Evolutionary conservation across 139 green algal species (phyloP).

Genomic region (Chloropicon primus): DNA sequence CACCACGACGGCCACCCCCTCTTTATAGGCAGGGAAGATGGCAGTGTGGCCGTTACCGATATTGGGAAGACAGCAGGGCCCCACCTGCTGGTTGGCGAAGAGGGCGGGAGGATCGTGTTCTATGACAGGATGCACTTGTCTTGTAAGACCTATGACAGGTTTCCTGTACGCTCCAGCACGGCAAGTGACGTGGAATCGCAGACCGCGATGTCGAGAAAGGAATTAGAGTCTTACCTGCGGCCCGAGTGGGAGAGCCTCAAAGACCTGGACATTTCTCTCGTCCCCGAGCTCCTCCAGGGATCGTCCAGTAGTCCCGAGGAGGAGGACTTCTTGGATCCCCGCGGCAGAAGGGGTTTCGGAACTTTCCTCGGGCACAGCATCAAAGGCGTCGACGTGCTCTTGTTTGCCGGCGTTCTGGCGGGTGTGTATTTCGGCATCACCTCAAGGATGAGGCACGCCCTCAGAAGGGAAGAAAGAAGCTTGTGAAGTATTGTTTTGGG

Average conservation of each 20-base stretch:
- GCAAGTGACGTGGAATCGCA: not conserved
- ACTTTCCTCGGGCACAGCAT: too few species aligned
- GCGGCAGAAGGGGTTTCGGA: too few species aligned
- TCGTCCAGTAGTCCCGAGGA: too few species aligned
- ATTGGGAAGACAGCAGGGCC: constrained; percentile 6
- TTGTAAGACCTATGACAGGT: constrained; percentile 14
- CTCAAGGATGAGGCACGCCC: too few species aligned
- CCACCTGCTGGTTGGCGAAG: constrained; percentile 12
- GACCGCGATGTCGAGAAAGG: not conserved
- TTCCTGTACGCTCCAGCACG: not conserved
- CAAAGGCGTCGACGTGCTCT: too few species aligned
- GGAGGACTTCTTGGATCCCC: too few species aligned
- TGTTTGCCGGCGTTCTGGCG: too few species aligned
- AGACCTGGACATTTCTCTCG: not conserved
- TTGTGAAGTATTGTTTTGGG: too few species aligned
- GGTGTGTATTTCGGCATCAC: too few species aligned
- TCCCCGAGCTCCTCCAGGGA: not conserved
- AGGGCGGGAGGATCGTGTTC: constrained; percentile 10
- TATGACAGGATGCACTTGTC: constrained; percentile 12
- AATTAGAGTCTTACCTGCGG: not conserved
- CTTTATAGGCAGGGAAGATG: constrained; percentile 9
- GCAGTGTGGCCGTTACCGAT: not conserved
- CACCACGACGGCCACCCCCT: constrained; percentile 12
- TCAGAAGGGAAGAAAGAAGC: too few species aligned
- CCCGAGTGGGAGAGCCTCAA: not conserved